A percentile compares a stretch with the other conserved stretches of the same genome.
These are phyloP conservation scores for Fusarium nematophilum DNA, from an alignment of 2,329 filamentous ascomycete species.

Conservation along the genomic window DNA sequence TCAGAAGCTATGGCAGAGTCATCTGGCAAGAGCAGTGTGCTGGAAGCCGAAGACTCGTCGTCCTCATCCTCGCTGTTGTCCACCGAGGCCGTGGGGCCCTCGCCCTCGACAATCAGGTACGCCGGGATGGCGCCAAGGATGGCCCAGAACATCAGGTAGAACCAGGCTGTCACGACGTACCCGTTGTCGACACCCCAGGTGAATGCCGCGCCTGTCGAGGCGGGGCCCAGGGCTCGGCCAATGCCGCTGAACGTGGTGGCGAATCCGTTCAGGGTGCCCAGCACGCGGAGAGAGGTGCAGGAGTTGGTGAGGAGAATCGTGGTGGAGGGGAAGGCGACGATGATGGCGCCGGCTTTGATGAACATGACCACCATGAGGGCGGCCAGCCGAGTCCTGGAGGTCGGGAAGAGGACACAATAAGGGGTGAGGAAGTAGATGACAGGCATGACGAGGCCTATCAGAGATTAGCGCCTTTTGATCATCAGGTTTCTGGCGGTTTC, in stretches of 20 bases:
- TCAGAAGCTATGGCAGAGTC: conserved; percentile 36
- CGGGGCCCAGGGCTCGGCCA: conserved; percentile 83
- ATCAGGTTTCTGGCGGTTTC: too few relatives aligned
- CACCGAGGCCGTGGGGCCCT: conserved; percentile 65
- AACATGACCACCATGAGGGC: conserved; percentile 77
- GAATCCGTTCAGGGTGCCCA: conserved; percentile 92
- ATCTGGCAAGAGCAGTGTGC: conserved; percentile 36
- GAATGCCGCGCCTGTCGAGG: conserved; percentile 77
- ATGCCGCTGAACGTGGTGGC: conserved; percentile 86
- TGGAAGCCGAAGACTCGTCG: conserved; percentile 26
- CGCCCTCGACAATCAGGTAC: conserved; percentile 79
- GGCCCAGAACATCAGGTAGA: conserved; percentile 75
- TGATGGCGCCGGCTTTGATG: conserved; percentile 78
- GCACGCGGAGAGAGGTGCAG: conserved; percentile 75
- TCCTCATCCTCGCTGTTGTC: conserved; percentile 49
- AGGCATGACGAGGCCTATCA: conserved; percentile 73
- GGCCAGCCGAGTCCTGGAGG: conserved; percentile 61
- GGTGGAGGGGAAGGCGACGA: conserved; percentile 88
- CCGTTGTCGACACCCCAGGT: conserved; percentile 79
- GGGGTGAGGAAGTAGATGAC: conserved; percentile 84
- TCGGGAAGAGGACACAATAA: conserved; percentile 75
- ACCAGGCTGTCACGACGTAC: conserved; percentile 85
- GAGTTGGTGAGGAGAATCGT: conserved; percentile 94
- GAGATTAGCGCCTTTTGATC: neutral
- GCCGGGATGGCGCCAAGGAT: conserved; percentile 76